A percentile compares a stretch with the other conserved stretches of the same genome.
Conservation (phyloP, 768 basidiomycete species). For the Plicaturopsis crispa region DNA sequence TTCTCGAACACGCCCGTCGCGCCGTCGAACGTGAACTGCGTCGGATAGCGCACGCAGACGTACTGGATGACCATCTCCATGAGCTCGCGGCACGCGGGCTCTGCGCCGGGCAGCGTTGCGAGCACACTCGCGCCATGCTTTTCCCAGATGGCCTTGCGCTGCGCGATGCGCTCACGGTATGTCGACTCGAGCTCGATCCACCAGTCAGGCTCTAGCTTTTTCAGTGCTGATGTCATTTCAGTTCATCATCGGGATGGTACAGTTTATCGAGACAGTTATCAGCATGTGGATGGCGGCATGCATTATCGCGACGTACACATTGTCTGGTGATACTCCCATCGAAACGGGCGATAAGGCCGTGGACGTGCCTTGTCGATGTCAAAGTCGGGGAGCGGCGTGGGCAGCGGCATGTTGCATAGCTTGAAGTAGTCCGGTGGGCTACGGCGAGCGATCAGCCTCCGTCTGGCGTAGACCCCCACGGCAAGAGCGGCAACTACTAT, state of each 20-base stretch:
- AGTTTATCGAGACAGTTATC: conserved; percentile 1
- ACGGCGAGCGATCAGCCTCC: too few species aligned
- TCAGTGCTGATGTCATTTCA: conserved; percentile 25
- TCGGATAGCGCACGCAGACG: conserved; percentile 49
- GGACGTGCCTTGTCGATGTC: conserved; percentile 34
- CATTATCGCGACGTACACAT: conserved; percentile 40
- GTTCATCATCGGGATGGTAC: neutral
- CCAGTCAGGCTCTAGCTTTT: conserved; percentile 42
- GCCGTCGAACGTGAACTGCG: conserved; percentile 34
- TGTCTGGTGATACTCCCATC: conserved; percentile 50
- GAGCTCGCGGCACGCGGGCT: conserved; percentile 40
- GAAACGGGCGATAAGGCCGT: conserved; percentile 48
- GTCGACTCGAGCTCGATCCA: conserved; percentile 53
- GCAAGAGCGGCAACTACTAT: too few species aligned
- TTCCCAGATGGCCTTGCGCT: conserved; percentile 31
- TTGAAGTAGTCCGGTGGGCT: conserved; percentile 30
- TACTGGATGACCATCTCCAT: conserved; percentile 51
- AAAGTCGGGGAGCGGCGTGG: conserved; percentile 33
- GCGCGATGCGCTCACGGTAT: conserved; percentile 33
- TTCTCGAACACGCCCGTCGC: conserved; percentile 32
- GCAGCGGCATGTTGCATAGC: conserved; percentile 35
- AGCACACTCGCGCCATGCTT: conserved; percentile 33
- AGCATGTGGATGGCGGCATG: too few species aligned
- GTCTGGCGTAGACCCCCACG: too few species aligned
- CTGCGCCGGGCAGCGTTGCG: conserved; percentile 40